A percentile compares a stretch with the other conserved stretches of the same genome.
Evolutionary conservation across 2,329 filamentous ascomycete species (phyloP).

Genomic region (Pseudogymnoascus sp.): DNA sequence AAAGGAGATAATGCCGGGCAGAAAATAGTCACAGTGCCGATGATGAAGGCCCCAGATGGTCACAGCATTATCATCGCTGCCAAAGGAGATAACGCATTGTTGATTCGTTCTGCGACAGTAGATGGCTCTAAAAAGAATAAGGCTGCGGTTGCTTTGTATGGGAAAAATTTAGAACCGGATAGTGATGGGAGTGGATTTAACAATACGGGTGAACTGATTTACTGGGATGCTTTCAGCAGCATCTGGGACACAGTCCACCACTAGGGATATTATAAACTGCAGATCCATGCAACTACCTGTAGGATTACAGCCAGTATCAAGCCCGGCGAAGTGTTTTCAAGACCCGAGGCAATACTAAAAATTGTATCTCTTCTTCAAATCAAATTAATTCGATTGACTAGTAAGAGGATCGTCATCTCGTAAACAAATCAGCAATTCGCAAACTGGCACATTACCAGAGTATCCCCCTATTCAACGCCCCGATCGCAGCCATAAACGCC

Average conservation of each 20-base stretch:
- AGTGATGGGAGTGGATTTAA: background rate
- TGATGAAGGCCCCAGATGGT: conserved; percentile 16
- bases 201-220: background rate
- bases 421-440: background rate
- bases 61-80: conserved; percentile 16
- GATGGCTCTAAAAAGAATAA: background rate
- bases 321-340: background rate
- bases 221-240: background rate
- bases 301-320: background rate
- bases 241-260: background rate
- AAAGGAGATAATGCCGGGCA: background rate
- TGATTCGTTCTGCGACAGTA: background rate
- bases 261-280: background rate
- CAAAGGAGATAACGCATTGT: background rate
- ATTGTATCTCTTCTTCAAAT: background rate
- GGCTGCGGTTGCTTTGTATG: background rate
- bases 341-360: background rate
- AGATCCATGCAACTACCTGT: background rate
- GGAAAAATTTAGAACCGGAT: background rate
- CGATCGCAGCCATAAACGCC: background rate
- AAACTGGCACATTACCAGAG: background rate
- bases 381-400: background rate
- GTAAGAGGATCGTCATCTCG: background rate
- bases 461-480: background rate
- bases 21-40: background rate